These are phyloP conservation scores for Arthrobotrys pseudoclavata DNA, from an alignment of 2,329 filamentous ascomycete genomes.

Conservation along the genomic window DNA sequence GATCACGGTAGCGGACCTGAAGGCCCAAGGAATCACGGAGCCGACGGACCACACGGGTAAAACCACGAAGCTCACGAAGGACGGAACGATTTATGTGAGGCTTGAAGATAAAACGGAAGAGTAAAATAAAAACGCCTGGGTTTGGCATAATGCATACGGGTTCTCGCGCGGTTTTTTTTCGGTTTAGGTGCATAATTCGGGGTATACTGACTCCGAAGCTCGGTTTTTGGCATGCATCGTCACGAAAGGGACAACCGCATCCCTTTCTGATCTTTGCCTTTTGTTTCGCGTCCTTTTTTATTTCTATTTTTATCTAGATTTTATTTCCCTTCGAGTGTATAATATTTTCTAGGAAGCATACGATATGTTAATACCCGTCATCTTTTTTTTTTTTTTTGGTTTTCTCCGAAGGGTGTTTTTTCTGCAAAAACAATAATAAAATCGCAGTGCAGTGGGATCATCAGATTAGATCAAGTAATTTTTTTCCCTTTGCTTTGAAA, in stretches of 20 bases:
- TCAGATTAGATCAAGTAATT: slow-evolving; percentile 61
- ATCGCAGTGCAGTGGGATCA: neutral
- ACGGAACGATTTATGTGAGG: slow-evolving; percentile 49
- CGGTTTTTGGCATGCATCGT: slow-evolving; percentile 16
- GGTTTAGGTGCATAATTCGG: slow-evolving; percentile 8
- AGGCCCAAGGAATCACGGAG: slow-evolving; percentile 42
- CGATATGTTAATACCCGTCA: slow-evolving; percentile 31
- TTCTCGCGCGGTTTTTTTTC: slow-evolving; percentile 1
- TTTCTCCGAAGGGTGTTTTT: neutral
- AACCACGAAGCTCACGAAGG: slow-evolving; percentile 45
- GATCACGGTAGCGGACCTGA: slow-evolving; percentile 52
- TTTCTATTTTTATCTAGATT: neutral
- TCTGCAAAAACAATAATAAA: neutral
- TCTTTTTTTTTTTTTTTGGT: neutral
- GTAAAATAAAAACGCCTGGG: neutral
- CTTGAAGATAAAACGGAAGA: slow-evolving; percentile 35
- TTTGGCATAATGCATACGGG: slow-evolving; percentile 4
- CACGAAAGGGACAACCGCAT: slow-evolving; percentile 7
- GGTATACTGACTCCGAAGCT: slow-evolving; percentile 18
- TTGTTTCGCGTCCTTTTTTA: neutral
- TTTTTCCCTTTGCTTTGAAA: slow-evolving; percentile 25
- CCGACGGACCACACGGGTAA: slow-evolving; percentile 54
- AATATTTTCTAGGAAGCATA: slow-evolving; percentile 42
- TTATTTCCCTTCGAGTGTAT: slow-evolving; percentile 39
- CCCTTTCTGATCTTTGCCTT: slow-evolving; percentile 11